Evolutionary conservation across 2,329 filamentous ascomycete species (phyloP), one percentile per base, ranked within the genome.

Genomic region (Talaromyces sp.): DNA sequence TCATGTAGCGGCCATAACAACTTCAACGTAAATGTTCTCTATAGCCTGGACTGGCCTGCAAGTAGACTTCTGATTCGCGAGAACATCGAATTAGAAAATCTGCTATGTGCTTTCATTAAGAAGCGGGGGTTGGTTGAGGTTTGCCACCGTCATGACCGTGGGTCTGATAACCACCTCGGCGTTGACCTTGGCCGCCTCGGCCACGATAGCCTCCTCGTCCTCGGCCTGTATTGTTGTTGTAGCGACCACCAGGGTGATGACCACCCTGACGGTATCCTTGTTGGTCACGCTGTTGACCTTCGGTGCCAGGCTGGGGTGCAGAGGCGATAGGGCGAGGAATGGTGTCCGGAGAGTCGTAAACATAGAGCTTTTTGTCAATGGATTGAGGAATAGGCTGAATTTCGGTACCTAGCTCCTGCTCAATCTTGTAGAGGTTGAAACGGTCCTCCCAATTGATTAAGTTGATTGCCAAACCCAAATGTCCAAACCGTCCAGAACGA

Each of bases 361-460:
- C 95, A 75, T 99, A 99, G 40, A 99, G 87, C 67, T 90, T 96
- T 85, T 97, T 98, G 82, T 99, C 95, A 68, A 99, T 99, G 69
- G 87, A 89, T 59, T 87, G 84, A 18, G 95, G 95, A 71, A 99
- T 99, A n/a, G 95, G 88, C 73, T 95, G 91, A 65, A 99, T 99
- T 79, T 99, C 95, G 6, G 95, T 99, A 59, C 95, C 95, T 44
- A 99, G 83, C 72, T 99, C 95, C 70, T 96, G 90, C 78, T 99
- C 95, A 69, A 99, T 99, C 76, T 96, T 96, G 83, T 99, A 99
- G 21, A 99, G 84, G 77, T 98, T 99, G 84, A 96, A 98, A 31
- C 95, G 88, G 76, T 99, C 95, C 63, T 99, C 95, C 95, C 95
- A 99, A 77, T 96, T 98, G 83, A 99, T 99, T 75, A 99, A 82